Base-by-base conservation (phyloP, 2,329 filamentous ascomycete species). In the Epichloe baconii region DNA sequence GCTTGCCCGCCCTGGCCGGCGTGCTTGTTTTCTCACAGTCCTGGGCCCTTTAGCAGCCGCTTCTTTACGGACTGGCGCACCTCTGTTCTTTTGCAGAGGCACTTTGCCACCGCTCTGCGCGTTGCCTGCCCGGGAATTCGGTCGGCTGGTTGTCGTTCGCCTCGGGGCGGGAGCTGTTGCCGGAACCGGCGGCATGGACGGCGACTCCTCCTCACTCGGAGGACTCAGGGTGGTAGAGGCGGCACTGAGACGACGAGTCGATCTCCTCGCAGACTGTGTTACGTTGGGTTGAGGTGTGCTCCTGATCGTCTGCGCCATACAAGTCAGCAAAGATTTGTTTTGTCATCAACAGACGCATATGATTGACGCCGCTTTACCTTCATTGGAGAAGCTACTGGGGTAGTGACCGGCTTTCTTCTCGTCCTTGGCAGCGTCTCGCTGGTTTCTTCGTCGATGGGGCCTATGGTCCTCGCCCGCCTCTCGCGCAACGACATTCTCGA, bases 401-500 rank as follows among this genome's bases (percentile, higher is more conserved):
- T 76, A 31, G 74, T 76, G 44, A 84, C 76, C 0, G 83, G 88
- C 55, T 73, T 83, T 50, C 85, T 72, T 35, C 84, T 76, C 56
- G 69, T 71, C 56, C 70, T 71, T 8, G 57, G 10, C 5, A 58
- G 51, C 48, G 58, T 57, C 35, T 63, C 58, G 14, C 23, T 49
- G 34, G 48, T 52, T 38, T 62, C 73, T 47, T 76, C 75, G 12
- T 77, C 74, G 2, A 75, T 72, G n/a, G 73, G 70, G 10, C 75
- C 72, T n/a, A 73, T 68, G 4, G 77, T 69, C 49, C 74, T 82
- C 7, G 73, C 65, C 62, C 84, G 88, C 54, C 88, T 79, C 52
- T 84, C 82, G 35, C 89, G 79, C 49, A 93, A 71, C 55, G 88
- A 82, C 78, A 85, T 86, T 52, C 85, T 76, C 4, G 68, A 68